Evolutionary conservation across 2,329 filamentous ascomycete genomes (phyloP).

Genomic region (Purpureocillium takamizusanense): DNA sequence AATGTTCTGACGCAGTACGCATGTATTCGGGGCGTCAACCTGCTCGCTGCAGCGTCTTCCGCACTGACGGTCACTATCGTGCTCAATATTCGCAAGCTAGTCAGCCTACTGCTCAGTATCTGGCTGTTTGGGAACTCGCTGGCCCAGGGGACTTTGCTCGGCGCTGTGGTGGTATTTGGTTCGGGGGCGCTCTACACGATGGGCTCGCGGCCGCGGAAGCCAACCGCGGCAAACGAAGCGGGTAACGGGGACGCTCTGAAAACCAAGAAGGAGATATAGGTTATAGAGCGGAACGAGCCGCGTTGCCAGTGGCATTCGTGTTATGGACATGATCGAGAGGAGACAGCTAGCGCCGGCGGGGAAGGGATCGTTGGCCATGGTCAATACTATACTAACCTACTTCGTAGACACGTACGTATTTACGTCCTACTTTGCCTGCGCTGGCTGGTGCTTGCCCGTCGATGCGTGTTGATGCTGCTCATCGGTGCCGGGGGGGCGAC

Average conservation of each 20-base stretch:
- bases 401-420: too few species aligned
- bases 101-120: slow-evolving; percentile 84
- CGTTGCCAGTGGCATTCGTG: not conserved
- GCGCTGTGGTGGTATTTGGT: slow-evolving; percentile 78
- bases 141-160: slow-evolving; percentile 65
- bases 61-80: slow-evolving; percentile 95
- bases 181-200: slow-evolving; percentile 87
- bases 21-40: slow-evolving; percentile 91
- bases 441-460: too few species aligned
- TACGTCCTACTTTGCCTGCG: too few species aligned
- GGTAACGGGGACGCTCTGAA: not conserved
- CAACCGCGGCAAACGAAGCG: slow-evolving; percentile 1
- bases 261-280: not conserved
- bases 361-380: too few species aligned
- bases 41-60: slow-evolving; percentile 80
- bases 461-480: too few species aligned
- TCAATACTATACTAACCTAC: too few species aligned
- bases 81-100: slow-evolving; percentile 87
- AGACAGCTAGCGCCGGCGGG: too few species aligned
- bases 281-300: not conserved
- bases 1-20: slow-evolving; percentile 89
- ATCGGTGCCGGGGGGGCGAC: too few species aligned
- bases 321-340: too few species aligned
- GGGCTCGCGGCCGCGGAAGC: slow-evolving; percentile 37
- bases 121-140: slow-evolving; percentile 88